Conservation (phyloP, 2,329 filamentous ascomycete genomes). For the Harringtonia aguacate region DNA sequence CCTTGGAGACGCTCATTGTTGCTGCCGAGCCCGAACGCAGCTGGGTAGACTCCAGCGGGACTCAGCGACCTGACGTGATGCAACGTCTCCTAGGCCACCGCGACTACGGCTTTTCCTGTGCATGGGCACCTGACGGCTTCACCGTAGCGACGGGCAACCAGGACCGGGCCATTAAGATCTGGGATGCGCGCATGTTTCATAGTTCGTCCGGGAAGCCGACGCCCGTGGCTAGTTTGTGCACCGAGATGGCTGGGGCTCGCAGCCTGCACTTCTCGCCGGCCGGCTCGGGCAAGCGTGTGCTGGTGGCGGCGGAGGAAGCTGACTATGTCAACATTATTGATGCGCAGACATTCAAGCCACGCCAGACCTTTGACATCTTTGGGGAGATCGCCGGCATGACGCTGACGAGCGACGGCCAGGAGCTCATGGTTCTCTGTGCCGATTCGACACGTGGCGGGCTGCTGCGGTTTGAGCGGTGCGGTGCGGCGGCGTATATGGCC, state of each 20-base stretch:
- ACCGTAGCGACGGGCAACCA: constrained; percentile 69
- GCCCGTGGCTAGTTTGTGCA: constrained; percentile 44
- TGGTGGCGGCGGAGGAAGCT: constrained; percentile 66
- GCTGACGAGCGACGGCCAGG: constrained; percentile 56
- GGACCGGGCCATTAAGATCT: constrained; percentile 62
- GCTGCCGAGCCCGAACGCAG: constrained; percentile 51
- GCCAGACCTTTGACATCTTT: constrained; percentile 64
- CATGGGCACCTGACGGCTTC: constrained; percentile 69
- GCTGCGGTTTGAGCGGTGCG: constrained; percentile 46
- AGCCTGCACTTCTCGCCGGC: constrained; percentile 62
- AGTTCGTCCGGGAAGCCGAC: constrained; percentile 35
- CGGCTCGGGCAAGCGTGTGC: constrained; percentile 54
- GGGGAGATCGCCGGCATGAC: constrained; percentile 61
- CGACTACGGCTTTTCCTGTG: constrained; percentile 67
- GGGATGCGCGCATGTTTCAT: constrained; percentile 63
- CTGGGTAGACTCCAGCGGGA: background rate
- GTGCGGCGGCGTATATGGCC: constrained; percentile 23
- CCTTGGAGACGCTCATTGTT: constrained; percentile 52
- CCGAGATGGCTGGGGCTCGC: constrained; percentile 58
- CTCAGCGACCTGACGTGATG: constrained; percentile 27
- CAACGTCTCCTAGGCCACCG: constrained; percentile 51
- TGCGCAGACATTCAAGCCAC: constrained; percentile 49
- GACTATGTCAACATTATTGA: constrained; percentile 65
- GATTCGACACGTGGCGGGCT: constrained; percentile 58
- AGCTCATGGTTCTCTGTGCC: constrained; percentile 57